Evolutionary conservation across 1,139 yeast genomes (phyloP).

Genomic region (Saccharomycopsis crataegensis): DNA sequence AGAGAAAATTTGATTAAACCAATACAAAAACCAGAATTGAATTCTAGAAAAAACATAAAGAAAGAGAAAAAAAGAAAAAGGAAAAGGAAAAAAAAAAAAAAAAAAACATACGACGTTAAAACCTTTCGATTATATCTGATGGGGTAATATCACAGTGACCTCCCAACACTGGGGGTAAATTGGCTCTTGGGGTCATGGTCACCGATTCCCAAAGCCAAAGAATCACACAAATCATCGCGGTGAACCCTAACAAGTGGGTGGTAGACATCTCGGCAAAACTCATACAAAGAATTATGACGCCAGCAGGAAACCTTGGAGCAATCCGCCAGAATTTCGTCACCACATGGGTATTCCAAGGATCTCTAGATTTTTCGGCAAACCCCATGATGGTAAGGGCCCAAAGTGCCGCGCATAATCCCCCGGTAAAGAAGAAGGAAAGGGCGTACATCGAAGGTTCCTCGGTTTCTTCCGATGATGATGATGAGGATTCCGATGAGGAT

Average conservation of each 20-base stretch:
- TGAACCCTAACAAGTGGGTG: conserved; percentile 39
- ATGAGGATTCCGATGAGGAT: conserved; percentile 2
- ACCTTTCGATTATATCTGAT: conserved; percentile 4
- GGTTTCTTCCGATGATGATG: conserved; percentile 10
- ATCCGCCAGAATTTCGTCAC: conserved; percentile 36
- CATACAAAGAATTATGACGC: conserved; percentile 34
- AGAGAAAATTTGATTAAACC: no score
- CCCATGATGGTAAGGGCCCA: conserved; percentile 34
- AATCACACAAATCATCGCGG: conserved; percentile 30
- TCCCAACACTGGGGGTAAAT: conserved; percentile 14
- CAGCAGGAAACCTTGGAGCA: conserved; percentile 29
- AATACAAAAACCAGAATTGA: no score
- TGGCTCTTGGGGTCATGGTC: conserved; percentile 18
- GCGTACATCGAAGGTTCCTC: conserved; percentile 31
- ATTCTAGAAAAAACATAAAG: background rate
- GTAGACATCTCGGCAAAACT: conserved; percentile 40
- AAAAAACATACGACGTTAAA: background rate
- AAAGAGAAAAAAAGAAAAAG: background rate
- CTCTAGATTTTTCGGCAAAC: conserved; percentile 34
- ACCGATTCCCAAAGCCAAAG: conserved; percentile 33
- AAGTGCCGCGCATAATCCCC: conserved; percentile 40
- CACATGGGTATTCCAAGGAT: conserved; percentile 29
- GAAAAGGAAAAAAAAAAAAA: background rate
- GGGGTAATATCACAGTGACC: conserved; percentile 1
- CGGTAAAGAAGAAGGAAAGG: conserved; percentile 41